A percentile compares a stretch with the other conserved stretches of the same genome.
phyloP scores from a whole-genome alignment of 164 flowering plant genomes.

The Magnolia changhungtana region DNA sequence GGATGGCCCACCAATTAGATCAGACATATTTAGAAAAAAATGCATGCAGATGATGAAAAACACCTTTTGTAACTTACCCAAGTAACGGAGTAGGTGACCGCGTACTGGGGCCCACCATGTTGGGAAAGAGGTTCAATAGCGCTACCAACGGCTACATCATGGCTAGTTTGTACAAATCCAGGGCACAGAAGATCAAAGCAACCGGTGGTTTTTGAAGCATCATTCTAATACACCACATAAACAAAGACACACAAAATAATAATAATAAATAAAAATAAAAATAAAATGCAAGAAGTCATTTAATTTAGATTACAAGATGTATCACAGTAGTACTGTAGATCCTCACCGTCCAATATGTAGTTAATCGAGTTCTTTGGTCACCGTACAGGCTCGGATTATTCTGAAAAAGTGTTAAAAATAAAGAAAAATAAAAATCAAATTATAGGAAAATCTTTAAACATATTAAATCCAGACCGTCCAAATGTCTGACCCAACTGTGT shows the following conservation, averaged over 20 bases:
- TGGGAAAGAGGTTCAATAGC: conserved; percentile 62
- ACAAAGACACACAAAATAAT: not conserved
- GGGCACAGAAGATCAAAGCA: conserved; percentile 74
- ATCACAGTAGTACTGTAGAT: not conserved
- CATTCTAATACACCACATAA: not conserved
- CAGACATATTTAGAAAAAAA: too few relatives aligned
- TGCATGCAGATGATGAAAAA: too few relatives aligned
- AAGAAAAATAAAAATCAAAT: not conserved
- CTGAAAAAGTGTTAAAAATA: not conserved
- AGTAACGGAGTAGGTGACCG: conserved; percentile 60
- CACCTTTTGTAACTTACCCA: conserved; percentile 38
- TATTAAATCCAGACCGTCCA: not conserved
- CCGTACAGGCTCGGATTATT: conserved; percentile 1
- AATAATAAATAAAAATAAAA: not conserved
- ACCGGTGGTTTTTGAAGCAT: conserved; percentile 35
- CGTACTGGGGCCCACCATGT: conserved; percentile 39
- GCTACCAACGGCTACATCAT: conserved; percentile 60
- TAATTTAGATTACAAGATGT: not conserved
- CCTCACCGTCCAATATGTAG: conserved; percentile 4
- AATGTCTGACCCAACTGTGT: not conserved
- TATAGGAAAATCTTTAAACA: not conserved
- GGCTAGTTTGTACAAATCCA: conserved; percentile 75
- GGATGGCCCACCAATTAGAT: too few relatives aligned
- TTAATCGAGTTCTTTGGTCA: not conserved
- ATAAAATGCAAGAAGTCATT: not conserved